Base-by-base conservation (phyloP, 2,329 filamentous ascomycete species). In the Xylaria sp. region DNA sequence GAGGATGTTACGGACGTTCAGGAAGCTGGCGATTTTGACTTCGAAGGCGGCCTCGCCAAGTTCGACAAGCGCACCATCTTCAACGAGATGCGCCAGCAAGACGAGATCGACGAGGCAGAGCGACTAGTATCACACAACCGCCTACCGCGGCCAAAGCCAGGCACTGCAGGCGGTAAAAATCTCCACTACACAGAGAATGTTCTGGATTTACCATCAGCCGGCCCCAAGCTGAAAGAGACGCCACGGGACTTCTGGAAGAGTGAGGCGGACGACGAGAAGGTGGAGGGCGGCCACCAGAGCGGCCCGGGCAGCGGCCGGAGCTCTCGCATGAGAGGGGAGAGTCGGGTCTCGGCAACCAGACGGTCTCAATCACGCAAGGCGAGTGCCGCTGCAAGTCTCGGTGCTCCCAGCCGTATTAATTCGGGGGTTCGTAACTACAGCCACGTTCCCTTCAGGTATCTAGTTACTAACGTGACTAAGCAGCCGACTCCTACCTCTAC, bases 1-100 rank as follows among this genome's bases (percentile, higher is more conserved):
- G 94, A 97, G 69, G 93, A 97, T 67, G 92, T 93, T 19, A 97
- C 91, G 0, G 94, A 97, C 69, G 90, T 94, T 19, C 90, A 93
- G 73, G 93, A 95, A 69, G 84, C 94, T 78, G 91, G 90, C 9
- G 94, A 97, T 57, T 97, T 97, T 65, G 93, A 97, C 71, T 97
- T 97, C 66, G 87, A 90, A 64, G 87, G 86, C 50, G 92, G 92
- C 61, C 79, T 97, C 26, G 92, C 91, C 43, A 96, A 96, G 68
- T 97, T 97, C 65, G 92, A 97, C 76, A 97, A 97, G 76, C 85
- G 88, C 51, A 87, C 87, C 1, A 85, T 97, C 7, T 99, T 99
- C 69, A 89, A 93, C 61, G 88, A 97, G 72, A 94, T 97, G 72
- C 83, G 91, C 55, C 91, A 90, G 62, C 91, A 95, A 52, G 93